Evolutionary conservation across 192 early-diverging fungal species (phyloP).

Genomic region (Coemansia sp.): DNA sequence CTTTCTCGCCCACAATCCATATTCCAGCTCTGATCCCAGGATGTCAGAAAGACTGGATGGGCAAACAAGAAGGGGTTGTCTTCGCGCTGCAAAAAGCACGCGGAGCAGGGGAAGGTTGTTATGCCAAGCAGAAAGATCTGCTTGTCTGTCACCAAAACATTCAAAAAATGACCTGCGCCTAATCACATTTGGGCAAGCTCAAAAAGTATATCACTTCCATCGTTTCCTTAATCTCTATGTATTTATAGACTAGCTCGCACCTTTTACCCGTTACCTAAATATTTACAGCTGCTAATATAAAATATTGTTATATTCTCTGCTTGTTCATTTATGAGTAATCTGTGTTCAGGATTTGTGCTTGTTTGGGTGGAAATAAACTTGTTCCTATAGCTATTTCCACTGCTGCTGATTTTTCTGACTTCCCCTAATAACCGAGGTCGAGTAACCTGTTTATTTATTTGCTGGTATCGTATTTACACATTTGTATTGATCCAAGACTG

Average conservation of each 20-base stretch:
- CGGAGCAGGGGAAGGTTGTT: neutral
- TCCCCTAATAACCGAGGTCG: neutral
- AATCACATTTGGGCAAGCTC: neutral
- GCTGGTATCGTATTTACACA: neutral
- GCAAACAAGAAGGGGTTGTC: neutral
- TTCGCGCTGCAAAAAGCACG: neutral
- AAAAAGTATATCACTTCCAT: no score
- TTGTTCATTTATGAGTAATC: no score
- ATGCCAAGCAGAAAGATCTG: constrained; percentile 2
- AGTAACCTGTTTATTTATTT: neutral
- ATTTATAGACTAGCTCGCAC: no score
- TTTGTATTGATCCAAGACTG: neutral
- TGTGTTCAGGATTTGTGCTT: no score
- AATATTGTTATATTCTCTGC: no score
- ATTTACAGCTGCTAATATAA: no score
- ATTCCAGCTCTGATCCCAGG: neutral
- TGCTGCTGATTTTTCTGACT: neutral
- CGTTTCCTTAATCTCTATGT: no score
- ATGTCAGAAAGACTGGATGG: neutral
- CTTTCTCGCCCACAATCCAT: neutral
- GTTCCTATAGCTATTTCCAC: neutral
- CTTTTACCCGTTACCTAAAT: no score
- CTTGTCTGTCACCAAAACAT: constrained; percentile 1
- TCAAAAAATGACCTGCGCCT: neutral
- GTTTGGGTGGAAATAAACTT: no score